Evolutionary conservation across 306 rosid genomes (phyloP).

Genomic region (Acacia crassicarpa): DNA sequence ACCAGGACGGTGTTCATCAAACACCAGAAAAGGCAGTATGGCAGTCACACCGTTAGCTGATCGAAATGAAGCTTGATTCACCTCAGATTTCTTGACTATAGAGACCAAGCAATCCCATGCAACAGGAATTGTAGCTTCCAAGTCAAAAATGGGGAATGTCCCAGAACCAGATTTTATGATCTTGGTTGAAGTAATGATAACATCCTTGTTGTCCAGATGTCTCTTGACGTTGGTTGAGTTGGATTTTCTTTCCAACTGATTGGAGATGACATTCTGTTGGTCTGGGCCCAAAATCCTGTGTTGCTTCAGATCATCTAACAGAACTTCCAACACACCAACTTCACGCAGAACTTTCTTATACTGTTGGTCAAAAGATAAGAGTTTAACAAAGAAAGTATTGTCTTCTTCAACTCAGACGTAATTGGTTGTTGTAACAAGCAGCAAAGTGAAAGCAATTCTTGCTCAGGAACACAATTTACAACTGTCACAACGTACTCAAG

Average conservation of each 20-base stretch:
- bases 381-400: constrained; percentile 89
- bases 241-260: constrained; percentile 62
- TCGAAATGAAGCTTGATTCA: constrained; percentile 87
- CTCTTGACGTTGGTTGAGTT: constrained; percentile 74
- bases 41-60: constrained; percentile 73
- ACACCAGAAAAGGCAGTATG: constrained; percentile 84
- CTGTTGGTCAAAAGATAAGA: constrained; percentile 96
- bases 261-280: constrained; percentile 46
- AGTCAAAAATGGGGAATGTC: constrained; percentile 85
- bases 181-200: constrained; percentile 85
- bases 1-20: constrained; percentile 82
- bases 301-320: constrained; percentile 91
- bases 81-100: constrained; percentile 89
- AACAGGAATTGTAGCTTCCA: constrained; percentile 70
- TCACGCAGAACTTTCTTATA: constrained; percentile 96
- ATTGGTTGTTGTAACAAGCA: constrained; percentile 97
- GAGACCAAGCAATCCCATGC: constrained; percentile 99
- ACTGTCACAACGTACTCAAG: constrained; percentile 99
- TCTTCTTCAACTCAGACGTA: constrained; percentile 81
- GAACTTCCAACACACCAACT: constrained; percentile 98
- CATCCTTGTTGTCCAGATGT: constrained; percentile 75
- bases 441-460: constrained; percentile 98
- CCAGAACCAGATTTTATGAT: constrained; percentile 77
- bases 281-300: constrained; percentile 73
- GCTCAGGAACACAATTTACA: constrained; percentile 98